Conservation (phyloP, 2,329 filamentous ascomycete species). For the Fusarium sp. region DNA sequence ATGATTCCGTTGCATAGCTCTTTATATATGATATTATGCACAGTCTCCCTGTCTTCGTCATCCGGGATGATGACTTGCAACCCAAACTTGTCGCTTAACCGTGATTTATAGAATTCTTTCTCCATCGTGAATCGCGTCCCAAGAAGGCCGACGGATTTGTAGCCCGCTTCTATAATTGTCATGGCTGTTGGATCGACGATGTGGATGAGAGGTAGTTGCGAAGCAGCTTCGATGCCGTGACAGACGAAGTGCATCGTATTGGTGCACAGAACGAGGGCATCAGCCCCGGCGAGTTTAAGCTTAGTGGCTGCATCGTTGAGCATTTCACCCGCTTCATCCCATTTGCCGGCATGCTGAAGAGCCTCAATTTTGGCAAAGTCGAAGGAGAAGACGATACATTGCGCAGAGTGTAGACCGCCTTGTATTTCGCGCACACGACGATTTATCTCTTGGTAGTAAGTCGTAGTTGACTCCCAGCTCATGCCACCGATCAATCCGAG, state of each 20-base stretch:
- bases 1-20: conserved; percentile 42
- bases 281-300: conserved; percentile 36
- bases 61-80: conserved; percentile 24
- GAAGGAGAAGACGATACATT: conserved; percentile 41
- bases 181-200: conserved; percentile 43
- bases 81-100: conserved; percentile 18
- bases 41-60: neutral
- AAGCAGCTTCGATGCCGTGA: conserved; percentile 13
- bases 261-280: conserved; percentile 41
- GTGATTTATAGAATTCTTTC: conserved; percentile 39
- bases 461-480: conserved; percentile 44
- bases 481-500: conserved; percentile 45
- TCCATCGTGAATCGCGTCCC: conserved; percentile 45
- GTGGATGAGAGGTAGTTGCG: conserved; percentile 38
- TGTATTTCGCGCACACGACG: conserved; percentile 35
- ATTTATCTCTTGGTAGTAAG: conserved; percentile 46
- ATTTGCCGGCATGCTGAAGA: conserved; percentile 31
- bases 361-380: conserved; percentile 42
- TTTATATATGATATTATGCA: conserved; percentile 38
- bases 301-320: conserved; percentile 31
- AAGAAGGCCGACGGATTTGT: conserved; percentile 29
- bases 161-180: conserved; percentile 20
- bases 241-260: conserved; percentile 45
- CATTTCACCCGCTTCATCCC: conserved; percentile 28
- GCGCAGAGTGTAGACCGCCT: conserved; percentile 41